Conservation (phyloP, 352 stramenopile species). For the Pythium aristosporum region DNA sequence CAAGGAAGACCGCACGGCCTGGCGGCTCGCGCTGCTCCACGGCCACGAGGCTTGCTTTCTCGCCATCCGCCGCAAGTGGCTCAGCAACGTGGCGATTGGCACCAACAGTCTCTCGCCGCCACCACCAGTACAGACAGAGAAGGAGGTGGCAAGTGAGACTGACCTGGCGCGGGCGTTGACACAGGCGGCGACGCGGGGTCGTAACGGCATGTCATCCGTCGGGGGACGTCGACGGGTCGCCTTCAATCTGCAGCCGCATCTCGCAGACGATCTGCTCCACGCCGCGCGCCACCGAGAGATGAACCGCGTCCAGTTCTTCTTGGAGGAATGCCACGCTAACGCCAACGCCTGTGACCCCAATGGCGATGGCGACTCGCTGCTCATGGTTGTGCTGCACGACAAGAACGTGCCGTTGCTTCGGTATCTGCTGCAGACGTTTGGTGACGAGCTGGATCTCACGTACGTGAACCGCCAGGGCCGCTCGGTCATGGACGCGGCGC, state of each 20-base stretch:
- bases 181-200: slow-evolving; percentile 8
- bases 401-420: slow-evolving; percentile 12
- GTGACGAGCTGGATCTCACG: slow-evolving; percentile 1
- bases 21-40: slow-evolving; percentile 54
- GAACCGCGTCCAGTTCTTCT: slow-evolving; percentile 4
- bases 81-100: slow-evolving; percentile 24
- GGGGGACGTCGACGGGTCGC: background rate
- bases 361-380: slow-evolving; percentile 14
- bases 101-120: background rate
- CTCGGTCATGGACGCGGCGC: slow-evolving; percentile 19
- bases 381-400: slow-evolving; percentile 15
- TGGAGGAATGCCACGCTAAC: slow-evolving; percentile 12
- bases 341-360: slow-evolving; percentile 11
- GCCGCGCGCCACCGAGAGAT: background rate
- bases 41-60: slow-evolving; percentile 56
- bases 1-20: slow-evolving; percentile 45
- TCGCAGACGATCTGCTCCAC: slow-evolving; percentile 5
- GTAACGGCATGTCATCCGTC: background rate
- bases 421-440: slow-evolving; percentile 5
- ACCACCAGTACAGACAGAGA: background rate
- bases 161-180: slow-evolving; percentile 9
- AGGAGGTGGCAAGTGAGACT: background rate
- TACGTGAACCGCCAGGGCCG: slow-evolving; percentile 12
- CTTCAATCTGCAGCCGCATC: slow-evolving; percentile 16
- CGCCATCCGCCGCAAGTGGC: slow-evolving; percentile 66